A percentile compares a stretch with the other conserved stretches of the same genome.
Evolutionary conservation across 1,139 yeast species (phyloP).

Genomic region (Geotrichum macrosporum): DNA sequence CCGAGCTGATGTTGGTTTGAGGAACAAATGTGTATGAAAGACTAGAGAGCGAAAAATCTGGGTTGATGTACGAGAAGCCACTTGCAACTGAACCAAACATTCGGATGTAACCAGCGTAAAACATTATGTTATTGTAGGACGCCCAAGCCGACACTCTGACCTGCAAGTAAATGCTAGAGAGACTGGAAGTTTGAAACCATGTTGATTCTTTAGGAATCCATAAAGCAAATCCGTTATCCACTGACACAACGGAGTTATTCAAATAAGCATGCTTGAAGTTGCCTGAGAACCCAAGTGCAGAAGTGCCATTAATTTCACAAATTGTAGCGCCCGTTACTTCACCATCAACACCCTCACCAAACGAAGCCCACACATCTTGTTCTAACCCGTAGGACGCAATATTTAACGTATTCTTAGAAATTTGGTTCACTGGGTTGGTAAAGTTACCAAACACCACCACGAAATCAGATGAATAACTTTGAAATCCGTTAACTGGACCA

Average conservation of each 20-base stretch:
- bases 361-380: constrained; percentile 26
- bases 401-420: constrained; percentile 18
- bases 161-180: constrained; percentile 22
- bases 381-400: constrained; percentile 32
- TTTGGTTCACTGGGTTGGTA: constrained; percentile 30
- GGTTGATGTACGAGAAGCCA: constrained; percentile 29
- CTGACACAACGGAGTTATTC: constrained; percentile 20
- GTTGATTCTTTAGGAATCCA: constrained; percentile 29
- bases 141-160: constrained; percentile 26
- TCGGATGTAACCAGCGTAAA: constrained; percentile 30
- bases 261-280: constrained; percentile 22
- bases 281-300: constrained; percentile 40
- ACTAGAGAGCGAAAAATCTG: constrained; percentile 27
- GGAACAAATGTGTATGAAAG: constrained; percentile 40
- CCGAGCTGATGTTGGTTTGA: constrained; percentile 10
- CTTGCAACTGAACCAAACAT: constrained; percentile 26
- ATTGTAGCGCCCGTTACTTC: constrained; percentile 30
- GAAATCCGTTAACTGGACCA: constrained; percentile 36
- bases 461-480: constrained; percentile 24
- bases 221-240: constrained; percentile 27
- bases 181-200: constrained; percentile 30
- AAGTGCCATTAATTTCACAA: constrained; percentile 33
- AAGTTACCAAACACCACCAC: constrained; percentile 42
- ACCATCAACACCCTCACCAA: constrained; percentile 32
- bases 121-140: constrained; percentile 18